Evolutionary conservation across 768 basidiomycete species (phyloP).

Genomic region (Cyclocybe cylindracea): DNA sequence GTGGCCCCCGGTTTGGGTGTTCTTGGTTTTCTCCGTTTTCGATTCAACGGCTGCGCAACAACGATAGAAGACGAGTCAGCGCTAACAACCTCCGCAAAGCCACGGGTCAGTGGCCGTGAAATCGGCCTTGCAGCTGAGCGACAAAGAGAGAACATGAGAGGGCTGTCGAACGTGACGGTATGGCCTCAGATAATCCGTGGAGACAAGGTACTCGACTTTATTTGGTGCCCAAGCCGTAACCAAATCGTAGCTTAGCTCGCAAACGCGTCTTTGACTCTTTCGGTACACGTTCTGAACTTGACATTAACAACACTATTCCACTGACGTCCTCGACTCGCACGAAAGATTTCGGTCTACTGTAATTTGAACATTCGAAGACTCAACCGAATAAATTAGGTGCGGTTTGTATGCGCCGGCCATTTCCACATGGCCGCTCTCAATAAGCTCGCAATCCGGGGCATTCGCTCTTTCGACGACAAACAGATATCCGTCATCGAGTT

Average conservation of each 20-base stretch:
- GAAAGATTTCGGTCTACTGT: no score
- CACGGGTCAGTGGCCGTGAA: conserved; percentile 19
- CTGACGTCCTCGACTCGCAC: no score
- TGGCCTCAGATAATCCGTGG: conserved; percentile 5
- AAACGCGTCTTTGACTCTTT: no score
- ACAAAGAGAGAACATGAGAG: conserved; percentile 17
- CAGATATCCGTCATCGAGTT: conserved; percentile 93
- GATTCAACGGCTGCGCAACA: no score
- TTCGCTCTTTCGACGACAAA: conserved; percentile 97
- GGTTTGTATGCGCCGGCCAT: not conserved
- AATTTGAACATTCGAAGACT: no score
- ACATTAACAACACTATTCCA: no score
- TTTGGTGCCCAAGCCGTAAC: not conserved
- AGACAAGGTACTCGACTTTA: no score
- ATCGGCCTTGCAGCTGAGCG: conserved; percentile 14
- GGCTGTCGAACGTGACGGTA: conserved; percentile 6
- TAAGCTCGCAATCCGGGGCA: conserved; percentile 93
- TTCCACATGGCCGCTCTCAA: conserved; percentile 74
- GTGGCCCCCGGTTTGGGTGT: conserved; percentile 5
- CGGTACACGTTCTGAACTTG: no score
- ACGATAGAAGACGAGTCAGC: conserved; percentile 2
- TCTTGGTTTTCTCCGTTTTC: not conserved
- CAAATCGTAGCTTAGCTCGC: no score
- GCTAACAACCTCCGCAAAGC: conserved; percentile 24
- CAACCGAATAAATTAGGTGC: not conserved